These are phyloP conservation scores for Pyricularia pennisetigena DNA, from an alignment of 2,329 filamentous ascomycete species.

Conservation along the genomic window DNA sequence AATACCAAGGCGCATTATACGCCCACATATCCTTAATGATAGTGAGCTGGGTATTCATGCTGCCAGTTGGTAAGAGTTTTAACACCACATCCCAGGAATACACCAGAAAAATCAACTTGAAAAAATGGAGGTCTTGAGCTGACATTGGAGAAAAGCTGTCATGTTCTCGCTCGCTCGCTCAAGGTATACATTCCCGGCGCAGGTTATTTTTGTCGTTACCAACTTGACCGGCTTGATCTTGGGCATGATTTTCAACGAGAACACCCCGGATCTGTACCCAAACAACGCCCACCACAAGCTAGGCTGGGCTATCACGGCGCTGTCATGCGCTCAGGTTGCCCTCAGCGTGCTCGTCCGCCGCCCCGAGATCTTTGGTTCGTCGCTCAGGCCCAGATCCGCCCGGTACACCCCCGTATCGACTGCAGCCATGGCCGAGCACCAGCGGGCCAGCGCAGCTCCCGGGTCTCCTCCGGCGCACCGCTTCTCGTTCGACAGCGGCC, in stretches of 20 bases:
- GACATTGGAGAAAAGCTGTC: constrained; percentile 43
- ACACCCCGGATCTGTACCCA: constrained; percentile 77
- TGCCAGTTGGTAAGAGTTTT: constrained; percentile 56
- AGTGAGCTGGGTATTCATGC: constrained; percentile 59
- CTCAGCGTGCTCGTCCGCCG: constrained; percentile 57
- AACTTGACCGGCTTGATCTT: constrained; percentile 57
- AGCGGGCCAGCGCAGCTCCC: constrained; percentile 22
- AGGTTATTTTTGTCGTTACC: constrained; percentile 55
- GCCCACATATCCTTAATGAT: constrained; percentile 64
- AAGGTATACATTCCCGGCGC: constrained; percentile 57
- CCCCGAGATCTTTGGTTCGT: constrained; percentile 30
- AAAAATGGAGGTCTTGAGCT: background rate
- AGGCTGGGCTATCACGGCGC: constrained; percentile 73
- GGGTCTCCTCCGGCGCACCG: constrained; percentile 29
- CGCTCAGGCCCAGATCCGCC: constrained; percentile 12
- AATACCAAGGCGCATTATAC: constrained; percentile 48
- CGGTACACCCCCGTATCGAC: constrained; percentile 53
- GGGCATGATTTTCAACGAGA: constrained; percentile 64
- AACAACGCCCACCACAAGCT: constrained; percentile 83
- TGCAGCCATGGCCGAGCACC: constrained; percentile 41
- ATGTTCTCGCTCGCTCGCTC: constrained; percentile 81
- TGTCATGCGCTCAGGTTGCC: constrained; percentile 59
- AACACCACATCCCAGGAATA: no score
- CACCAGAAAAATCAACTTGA: background rate
- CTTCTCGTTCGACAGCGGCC: constrained; percentile 61